A percentile compares a stretch with the other conserved stretches of the same genome.
Conservation (phyloP, 2,329 filamentous ascomycete genomes). For the Pseudopithomyces maydicus region DNA sequence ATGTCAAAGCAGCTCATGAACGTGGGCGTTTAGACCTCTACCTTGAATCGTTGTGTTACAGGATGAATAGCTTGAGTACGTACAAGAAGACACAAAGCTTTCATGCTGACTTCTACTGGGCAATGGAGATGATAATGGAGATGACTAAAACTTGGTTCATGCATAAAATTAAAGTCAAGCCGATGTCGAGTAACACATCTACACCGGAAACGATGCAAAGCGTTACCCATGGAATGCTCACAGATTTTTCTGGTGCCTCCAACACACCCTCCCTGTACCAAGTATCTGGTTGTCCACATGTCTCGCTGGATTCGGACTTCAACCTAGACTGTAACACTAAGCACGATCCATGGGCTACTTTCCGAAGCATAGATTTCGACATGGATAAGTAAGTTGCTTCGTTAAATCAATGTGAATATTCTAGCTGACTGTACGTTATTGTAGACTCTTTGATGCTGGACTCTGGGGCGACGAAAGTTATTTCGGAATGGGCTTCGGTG, state of each 20-base stretch:
- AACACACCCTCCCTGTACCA: not conserved
- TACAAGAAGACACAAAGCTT: slow-evolving; percentile 29
- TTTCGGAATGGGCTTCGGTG: slow-evolving; percentile 34
- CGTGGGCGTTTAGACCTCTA: slow-evolving; percentile 37
- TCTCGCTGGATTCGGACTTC: not conserved
- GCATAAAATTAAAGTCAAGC: slow-evolving; percentile 23
- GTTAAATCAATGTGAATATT: not conserved
- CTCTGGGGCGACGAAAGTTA: slow-evolving; percentile 38
- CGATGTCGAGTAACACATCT: slow-evolving; percentile 1
- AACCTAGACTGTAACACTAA: slow-evolving; percentile 7
- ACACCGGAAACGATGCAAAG: slow-evolving; percentile 14
- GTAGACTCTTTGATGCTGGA: slow-evolving; percentile 35
- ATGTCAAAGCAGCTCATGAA: slow-evolving; percentile 37
- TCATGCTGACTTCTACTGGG: slow-evolving; percentile 37
- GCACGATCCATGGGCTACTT: slow-evolving; percentile 26
- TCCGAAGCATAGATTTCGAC: slow-evolving; percentile 35
- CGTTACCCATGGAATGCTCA: not conserved
- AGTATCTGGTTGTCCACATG: not conserved
- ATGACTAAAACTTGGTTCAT: slow-evolving; percentile 37
- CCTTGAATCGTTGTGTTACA: slow-evolving; percentile 40
- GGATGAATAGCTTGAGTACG: slow-evolving; percentile 35
- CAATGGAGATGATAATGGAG: slow-evolving; percentile 37
- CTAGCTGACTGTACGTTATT: not conserved
- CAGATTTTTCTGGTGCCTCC: not conserved
- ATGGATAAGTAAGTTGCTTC: slow-evolving; percentile 27